Conservation (phyloP, 176 grass and related monocot genomes). For the Phragmites australis region DNA sequence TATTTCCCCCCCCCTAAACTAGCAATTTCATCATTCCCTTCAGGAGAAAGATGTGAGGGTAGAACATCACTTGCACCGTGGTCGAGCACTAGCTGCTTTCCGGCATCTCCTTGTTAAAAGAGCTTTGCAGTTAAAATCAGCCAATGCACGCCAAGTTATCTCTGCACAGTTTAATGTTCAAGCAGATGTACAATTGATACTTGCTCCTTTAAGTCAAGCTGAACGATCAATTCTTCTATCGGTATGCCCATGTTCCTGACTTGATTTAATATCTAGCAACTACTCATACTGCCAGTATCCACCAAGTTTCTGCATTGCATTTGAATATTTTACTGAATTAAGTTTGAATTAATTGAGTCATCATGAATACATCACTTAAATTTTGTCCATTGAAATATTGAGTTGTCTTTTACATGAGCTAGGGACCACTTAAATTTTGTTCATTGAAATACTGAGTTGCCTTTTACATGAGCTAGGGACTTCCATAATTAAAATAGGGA, state of each 20-base stretch:
- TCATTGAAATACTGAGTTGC: slow-evolving; percentile 13
- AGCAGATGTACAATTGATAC: slow-evolving; percentile 73
- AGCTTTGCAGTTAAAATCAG: slow-evolving; percentile 76
- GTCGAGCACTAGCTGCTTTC: slow-evolving; percentile 85
- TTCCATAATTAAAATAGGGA: too few species aligned
- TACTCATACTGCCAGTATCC: not conserved
- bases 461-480: too few species aligned
- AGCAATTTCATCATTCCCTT: slow-evolving; percentile 6
- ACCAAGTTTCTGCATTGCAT: slow-evolving; percentile 18
- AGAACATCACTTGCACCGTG: slow-evolving; percentile 87
- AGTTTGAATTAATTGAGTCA: not conserved
- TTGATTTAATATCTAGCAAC: not conserved
- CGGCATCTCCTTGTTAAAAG: slow-evolving; percentile 81
- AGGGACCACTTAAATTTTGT: too few species aligned
- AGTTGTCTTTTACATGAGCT: not conserved
- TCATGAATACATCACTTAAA: not conserved
- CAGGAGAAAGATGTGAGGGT: slow-evolving; percentile 91
- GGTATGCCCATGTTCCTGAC: slow-evolving; percentile 56
- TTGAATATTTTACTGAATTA: slow-evolving; percentile 6
- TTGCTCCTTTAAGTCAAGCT: slow-evolving; percentile 78
- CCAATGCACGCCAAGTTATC: slow-evolving; percentile 56
- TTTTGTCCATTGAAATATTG: not conserved
- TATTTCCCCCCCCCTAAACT: slow-evolving; percentile 2
- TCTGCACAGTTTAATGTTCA: slow-evolving; percentile 72
- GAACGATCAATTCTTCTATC: slow-evolving; percentile 82